Percentiles rank a stretch among this genome's conserved stretches.
Evolutionary conservation across 1,139 yeast species (phyloP).

Genomic region (Candida freyschussii): DNA sequence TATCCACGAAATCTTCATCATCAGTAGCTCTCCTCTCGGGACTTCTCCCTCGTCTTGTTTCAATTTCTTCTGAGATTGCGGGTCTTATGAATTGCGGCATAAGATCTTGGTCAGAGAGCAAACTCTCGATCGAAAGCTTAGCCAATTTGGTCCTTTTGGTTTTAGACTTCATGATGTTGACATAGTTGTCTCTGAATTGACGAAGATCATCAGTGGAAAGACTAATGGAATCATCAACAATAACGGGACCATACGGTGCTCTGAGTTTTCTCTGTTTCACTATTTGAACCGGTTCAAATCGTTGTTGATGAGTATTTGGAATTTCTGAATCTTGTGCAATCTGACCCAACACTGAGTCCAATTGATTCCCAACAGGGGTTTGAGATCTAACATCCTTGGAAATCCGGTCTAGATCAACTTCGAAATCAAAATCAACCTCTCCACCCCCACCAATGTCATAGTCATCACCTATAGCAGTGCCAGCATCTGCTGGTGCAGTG

Average conservation of each 20-base stretch:
- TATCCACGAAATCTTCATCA: constrained; percentile 23
- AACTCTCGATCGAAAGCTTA: not conserved
- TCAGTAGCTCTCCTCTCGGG: constrained; percentile 1
- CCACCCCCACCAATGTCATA: constrained; percentile 1
- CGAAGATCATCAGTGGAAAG: constrained; percentile 22
- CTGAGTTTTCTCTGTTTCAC: constrained; percentile 8
- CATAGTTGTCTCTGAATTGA: constrained; percentile 22
- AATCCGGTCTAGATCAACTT: constrained; percentile 3
- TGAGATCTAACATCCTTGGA: constrained; percentile 4
- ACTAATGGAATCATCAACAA: constrained; percentile 16
- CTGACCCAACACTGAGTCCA: constrained; percentile 16
- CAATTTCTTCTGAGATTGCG: no score
- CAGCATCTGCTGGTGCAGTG: constrained; percentile 1
- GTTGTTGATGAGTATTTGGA: not conserved
- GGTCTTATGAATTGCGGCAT: not conserved
- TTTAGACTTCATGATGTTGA: constrained; percentile 15
- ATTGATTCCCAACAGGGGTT: constrained; percentile 1
- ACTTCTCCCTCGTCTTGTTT: constrained; percentile 14
- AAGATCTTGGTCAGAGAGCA: not conserved
- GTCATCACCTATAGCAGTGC: constrained; percentile 1
- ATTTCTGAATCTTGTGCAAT: constrained; percentile 1
- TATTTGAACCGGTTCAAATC: not conserved
- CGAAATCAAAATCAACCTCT: constrained; percentile 12
- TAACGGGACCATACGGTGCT: constrained; percentile 1
- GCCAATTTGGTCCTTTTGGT: constrained; percentile 2